A percentile compares a stretch with the other conserved stretches of the same genome.
Conservation (phyloP, 441 rosid species). For the Corymbia calophylla region DNA sequence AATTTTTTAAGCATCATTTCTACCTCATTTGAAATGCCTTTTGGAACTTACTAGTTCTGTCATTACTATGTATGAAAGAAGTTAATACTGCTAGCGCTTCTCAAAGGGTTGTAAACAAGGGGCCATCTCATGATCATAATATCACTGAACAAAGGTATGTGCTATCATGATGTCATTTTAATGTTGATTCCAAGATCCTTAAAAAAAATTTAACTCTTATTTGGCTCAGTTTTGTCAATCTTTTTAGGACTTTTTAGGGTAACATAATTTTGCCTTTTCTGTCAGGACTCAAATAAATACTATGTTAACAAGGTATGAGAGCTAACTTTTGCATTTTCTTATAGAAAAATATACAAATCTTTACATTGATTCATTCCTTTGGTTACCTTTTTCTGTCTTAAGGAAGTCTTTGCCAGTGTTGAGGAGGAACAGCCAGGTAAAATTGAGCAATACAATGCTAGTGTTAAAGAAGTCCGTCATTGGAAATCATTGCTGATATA, state of each 20-base stretch:
- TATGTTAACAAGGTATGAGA: conserved; percentile 25
- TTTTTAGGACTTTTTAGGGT: neutral
- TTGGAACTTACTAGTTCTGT: conserved; percentile 17
- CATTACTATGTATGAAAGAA: conserved; percentile 15
- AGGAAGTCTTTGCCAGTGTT: conserved; percentile 60
- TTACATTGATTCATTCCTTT: conserved; percentile 10
- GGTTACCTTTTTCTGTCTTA: conserved; percentile 19
- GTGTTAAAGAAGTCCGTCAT: neutral
- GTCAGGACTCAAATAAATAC: conserved; percentile 25
- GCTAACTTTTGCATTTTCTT: neutral
- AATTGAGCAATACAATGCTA: conserved; percentile 23
- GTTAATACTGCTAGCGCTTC: conserved; percentile 14
- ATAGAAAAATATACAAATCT: conserved; percentile 1
- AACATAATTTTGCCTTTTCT: conserved; percentile 9
- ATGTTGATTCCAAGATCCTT: neutral
- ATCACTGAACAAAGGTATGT: conserved; percentile 36
- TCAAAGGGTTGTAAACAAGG: conserved; percentile 23
- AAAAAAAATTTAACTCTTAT: neutral
- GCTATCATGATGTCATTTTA: neutral
- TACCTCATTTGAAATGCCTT: conserved; percentile 4
- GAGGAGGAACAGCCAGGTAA: conserved; percentile 34
- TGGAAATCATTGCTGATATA: neutral
- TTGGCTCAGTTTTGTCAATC: neutral
- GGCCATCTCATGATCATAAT: conserved; percentile 21
- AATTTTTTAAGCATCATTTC: neutral